Evolutionary conservation across 768 basidiomycete species (phyloP), one percentile per base, ranked within the genome.

Genomic region (Macrolepiota dolichaula): DNA sequence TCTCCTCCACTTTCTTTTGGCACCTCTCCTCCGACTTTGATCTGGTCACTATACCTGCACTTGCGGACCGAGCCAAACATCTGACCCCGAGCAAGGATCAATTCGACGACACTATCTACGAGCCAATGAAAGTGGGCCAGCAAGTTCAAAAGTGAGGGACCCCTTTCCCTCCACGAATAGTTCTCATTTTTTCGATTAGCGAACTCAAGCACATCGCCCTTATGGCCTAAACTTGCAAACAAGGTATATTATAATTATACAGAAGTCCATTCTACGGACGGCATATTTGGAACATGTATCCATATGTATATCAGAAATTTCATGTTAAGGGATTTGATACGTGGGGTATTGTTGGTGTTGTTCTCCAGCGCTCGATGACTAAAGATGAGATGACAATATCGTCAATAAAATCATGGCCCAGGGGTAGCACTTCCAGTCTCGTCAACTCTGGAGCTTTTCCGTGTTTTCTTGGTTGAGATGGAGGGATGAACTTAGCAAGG

Each of bases 1-100:
- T 98, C 64, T 96, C 94, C 2, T 96, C 93, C 1, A 98, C 95
- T 0, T 95, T 96, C 73, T 97, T 97, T 79, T 96, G 91, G 91
- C 94, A 95, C 69, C 81, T 97, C 12, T 92, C 87, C 0, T 94
- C 94, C 1, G 92, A 95, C 71, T 85, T 84, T 61, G 86, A 91
- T 55, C 80, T 95, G n/a, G 76, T 73, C 7, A 86, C 91, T 1
- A 82, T 94, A 2, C 81, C 84, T 7, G 64, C 71, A 0, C 76
- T 96, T 22, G 66, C 71, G 10, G 73, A 76, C 5, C 81, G 80
- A 35, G 85, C 78, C 10, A 73, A 78, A 25, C 63, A 74, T n/a
- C 51, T 76, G 24, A 73, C 77, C 32, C 66, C 71, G 1, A 78
- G 78, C 3, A 70, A 73, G 27, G 71, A 77, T 52, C 76, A 75